A percentile compares a stretch with the other conserved stretches of the same genome.
These are phyloP conservation scores for Helicostylum pulchrum DNA, from an alignment of 192 early-diverging fungal genomes.

Conservation along the genomic window DNA sequence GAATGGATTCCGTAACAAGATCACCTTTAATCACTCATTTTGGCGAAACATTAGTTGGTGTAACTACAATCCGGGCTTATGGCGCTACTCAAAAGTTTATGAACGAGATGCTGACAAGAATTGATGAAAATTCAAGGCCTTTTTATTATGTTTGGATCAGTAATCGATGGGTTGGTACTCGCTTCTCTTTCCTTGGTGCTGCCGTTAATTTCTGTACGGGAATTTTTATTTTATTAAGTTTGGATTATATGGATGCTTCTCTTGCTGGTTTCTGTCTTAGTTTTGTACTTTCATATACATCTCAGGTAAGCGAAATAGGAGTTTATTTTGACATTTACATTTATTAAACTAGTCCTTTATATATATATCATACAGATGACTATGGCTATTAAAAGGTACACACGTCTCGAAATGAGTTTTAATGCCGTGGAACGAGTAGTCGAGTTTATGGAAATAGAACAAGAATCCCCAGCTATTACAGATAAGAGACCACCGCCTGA, in stretches of 20 bases:
- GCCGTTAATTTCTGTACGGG: slow-evolving; percentile 65
- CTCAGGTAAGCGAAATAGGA: slow-evolving; percentile 42
- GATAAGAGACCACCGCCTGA: slow-evolving; percentile 47
- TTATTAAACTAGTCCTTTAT: too few relatives aligned
- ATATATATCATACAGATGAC: slow-evolving; percentile 38
- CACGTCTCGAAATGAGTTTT: slow-evolving; percentile 78
- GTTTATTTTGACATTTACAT: slow-evolving; percentile 31
- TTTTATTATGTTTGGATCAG: slow-evolving; percentile 77
- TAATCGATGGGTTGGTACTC: slow-evolving; percentile 82
- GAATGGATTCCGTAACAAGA: slow-evolving; percentile 72
- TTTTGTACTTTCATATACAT: slow-evolving; percentile 69
- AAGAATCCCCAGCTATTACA: slow-evolving; percentile 68
- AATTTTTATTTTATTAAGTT: slow-evolving; percentile 54
- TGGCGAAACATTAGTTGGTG: slow-evolving; percentile 65
- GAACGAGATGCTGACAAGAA: slow-evolving; percentile 43
- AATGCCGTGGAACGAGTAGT: slow-evolving; percentile 83
- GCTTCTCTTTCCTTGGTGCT: slow-evolving; percentile 73
- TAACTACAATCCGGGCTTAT: slow-evolving; percentile 84
- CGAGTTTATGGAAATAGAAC: slow-evolving; percentile 78
- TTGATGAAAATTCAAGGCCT: slow-evolving; percentile 65
- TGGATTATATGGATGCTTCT: slow-evolving; percentile 60
- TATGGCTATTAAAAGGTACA: slow-evolving; percentile 61
- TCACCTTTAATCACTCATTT: slow-evolving; percentile 78
- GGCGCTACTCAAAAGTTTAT: slow-evolving; percentile 63
- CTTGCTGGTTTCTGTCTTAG: slow-evolving; percentile 82